Evolutionary conservation across 2,329 filamentous ascomycete species (phyloP), one percentile per base, ranked within the genome.

Genomic region (Neopestalotiopsis clavispora): DNA sequence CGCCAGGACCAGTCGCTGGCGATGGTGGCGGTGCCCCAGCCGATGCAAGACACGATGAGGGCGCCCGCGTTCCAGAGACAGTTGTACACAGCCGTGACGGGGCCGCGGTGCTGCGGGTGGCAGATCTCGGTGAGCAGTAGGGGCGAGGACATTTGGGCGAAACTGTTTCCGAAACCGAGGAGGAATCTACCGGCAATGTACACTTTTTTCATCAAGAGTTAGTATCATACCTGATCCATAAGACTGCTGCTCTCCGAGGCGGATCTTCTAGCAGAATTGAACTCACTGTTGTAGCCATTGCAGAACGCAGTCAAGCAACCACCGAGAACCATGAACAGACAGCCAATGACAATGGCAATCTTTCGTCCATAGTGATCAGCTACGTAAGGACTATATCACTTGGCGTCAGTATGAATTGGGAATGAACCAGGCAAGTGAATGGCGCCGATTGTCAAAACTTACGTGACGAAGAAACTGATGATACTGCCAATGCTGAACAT

Each of bases 1-100:
- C 90, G 84, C 91, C 91, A 93, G 2, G 88, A 89, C 90, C 90
- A 92, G 74, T 91, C 82, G 71, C 78, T 86, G 9, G 80, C 75
- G 69, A 92, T 86, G 45, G 84, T 81, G 30, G 86, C 81, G 1
- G 90, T 92, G 40, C 88, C 90, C 82, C 89, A 91, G 42, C 89
- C 88, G 64, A 91, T 84, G 81, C 87, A 88, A 3, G 88, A 87
- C 38, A 90, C 88, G 65, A 90, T 76, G 28, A 79, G 72, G 2
- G 78, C 75, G 32, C 78, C 78, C 17, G 72, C 78, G 71, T 87
- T 86, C 85, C 85, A 88, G 65, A 87, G 73, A 69, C 82, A 86
- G 74, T 88, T 87, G 74, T 88, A 88, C 63, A 88, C 81, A 28
- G 85, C 81, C 3, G 85, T 88, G 60, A 87, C 80, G 70, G 81